A percentile compares a stretch with the other conserved stretches of the same genome.
Evolutionary conservation across 192 early-diverging fungal species (phyloP).

Genomic region (Mortierella alpina): DNA sequence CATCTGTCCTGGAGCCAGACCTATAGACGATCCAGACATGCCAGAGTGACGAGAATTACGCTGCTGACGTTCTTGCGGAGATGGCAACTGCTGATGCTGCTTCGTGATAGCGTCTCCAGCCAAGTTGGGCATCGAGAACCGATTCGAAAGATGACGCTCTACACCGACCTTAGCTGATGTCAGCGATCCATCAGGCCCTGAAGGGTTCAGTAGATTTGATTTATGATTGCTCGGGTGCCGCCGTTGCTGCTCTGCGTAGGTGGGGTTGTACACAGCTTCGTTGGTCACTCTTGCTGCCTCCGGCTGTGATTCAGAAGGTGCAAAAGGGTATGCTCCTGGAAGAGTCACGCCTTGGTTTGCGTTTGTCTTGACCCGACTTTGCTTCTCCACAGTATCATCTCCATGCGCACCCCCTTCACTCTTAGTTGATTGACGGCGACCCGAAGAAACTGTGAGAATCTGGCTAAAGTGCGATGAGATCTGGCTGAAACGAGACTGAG

Average conservation of each 20-base stretch:
- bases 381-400: neutral
- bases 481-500: constrained; percentile 1
- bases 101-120: neutral
- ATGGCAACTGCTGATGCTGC: neutral
- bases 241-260: constrained; percentile 3
- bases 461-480: constrained; percentile 2
- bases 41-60: too few relatives aligned
- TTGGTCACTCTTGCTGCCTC: constrained; percentile 7
- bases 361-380: neutral
- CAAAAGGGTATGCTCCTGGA: constrained; percentile 8
- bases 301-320: neutral
- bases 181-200: neutral
- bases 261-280: constrained; percentile 11
- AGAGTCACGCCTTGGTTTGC: neutral
- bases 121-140: constrained; percentile 42
- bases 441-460: constrained; percentile 1
- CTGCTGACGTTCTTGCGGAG: neutral
- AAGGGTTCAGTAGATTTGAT: constrained; percentile 10
- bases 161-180: neutral
- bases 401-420: too few relatives aligned
- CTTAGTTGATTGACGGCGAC: neutral
- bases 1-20: neutral
- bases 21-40: too few relatives aligned
- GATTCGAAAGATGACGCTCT: constrained; percentile 16
- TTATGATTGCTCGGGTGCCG: neutral